Evolutionary conservation across 2,329 filamentous ascomycete species (phyloP), one percentile per base, ranked within the genome.

Genomic region (Amylocarpus encephaloides): DNA sequence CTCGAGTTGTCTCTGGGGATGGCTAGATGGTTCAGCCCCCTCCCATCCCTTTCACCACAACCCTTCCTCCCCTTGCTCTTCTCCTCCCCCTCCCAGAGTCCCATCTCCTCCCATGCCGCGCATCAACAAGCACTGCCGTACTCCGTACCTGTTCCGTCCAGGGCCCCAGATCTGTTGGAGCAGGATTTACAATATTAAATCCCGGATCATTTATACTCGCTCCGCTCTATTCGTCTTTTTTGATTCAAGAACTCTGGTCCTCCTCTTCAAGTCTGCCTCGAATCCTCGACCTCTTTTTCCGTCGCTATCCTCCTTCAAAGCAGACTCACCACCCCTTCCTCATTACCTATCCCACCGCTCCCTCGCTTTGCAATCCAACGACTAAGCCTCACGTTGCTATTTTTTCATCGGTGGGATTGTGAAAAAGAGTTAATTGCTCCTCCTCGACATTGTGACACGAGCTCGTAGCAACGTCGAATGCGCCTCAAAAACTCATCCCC

Each of bases 241-340:
- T 42, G n/a, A 19, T 44, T 42, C 47, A 43, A 49, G 47, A 39
- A 49, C 22, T 22, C 26, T n/a, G 38, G 18, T 10, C 19, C 19
- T 43, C 16, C 41, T 43, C 47, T 16, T 44, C 40, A 38, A 49
- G 33, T 49, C 47, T 49, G 47, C 47, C 47, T 49, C 40, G 47
- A 46, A 38, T 49, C 41, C 41, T 49, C 36, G 44, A n/a, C 19
- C 26, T 22, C 22, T 43, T 49, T 26, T 16, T 44, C 22, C 33
- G 22, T 49, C 34, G 22, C 33, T 42, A 32, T 39, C 29, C 47
- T 42, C 29, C 29, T 13, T 13, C 15, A 19, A n/a, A 22, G 16
- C 29, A 39, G 16, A 22, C 29, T 15, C 35, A 47, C 22, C 15
- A 12, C n/a, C 40, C 32, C 9, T 32, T 32, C 18, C 26, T 12